phyloP scores from a whole-genome alignment of 179 eudicot species.

The Heliamphora pulchella region DNA sequence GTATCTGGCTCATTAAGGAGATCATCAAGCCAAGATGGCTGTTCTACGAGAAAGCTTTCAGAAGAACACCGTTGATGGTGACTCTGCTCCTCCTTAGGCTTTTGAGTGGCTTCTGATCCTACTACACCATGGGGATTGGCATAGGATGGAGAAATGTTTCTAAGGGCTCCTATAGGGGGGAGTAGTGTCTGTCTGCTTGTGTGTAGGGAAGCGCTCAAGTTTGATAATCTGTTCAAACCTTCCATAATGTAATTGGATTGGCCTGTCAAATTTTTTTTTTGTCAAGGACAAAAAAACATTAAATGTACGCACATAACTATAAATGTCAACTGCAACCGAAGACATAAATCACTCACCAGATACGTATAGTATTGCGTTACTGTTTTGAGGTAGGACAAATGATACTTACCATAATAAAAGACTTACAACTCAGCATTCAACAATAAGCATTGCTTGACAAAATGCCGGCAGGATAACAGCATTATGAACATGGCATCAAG shows the following conservation, averaged over 20 bases:
- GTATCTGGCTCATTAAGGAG: slow-evolving; percentile 66
- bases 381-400: not conserved
- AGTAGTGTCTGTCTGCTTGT: slow-evolving; percentile 22
- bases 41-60: slow-evolving; percentile 41
- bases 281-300: not conserved
- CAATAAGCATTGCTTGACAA: too few species aligned
- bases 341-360: not conserved
- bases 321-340: not conserved
- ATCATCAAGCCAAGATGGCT: slow-evolving; percentile 82
- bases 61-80: slow-evolving; percentile 37
- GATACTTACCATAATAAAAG: not conserved
- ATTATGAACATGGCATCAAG: too few species aligned
- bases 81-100: slow-evolving; percentile 19
- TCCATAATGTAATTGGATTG: slow-evolving; percentile 22
- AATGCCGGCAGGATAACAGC: too few species aligned
- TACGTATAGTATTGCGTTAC: too few species aligned
- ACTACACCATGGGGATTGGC: not conserved
- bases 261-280: not conserved
- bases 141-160: slow-evolving; percentile 17
- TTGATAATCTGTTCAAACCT: slow-evolving; percentile 22
- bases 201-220: slow-evolving; percentile 16
- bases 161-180: slow-evolving; percentile 36
- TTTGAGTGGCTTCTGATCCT: slow-evolving; percentile 15
- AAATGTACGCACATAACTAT: not conserved
- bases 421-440: not conserved